Conservation (phyloP, 75 land plant genomes). For the Azolla pinnata region DNA sequence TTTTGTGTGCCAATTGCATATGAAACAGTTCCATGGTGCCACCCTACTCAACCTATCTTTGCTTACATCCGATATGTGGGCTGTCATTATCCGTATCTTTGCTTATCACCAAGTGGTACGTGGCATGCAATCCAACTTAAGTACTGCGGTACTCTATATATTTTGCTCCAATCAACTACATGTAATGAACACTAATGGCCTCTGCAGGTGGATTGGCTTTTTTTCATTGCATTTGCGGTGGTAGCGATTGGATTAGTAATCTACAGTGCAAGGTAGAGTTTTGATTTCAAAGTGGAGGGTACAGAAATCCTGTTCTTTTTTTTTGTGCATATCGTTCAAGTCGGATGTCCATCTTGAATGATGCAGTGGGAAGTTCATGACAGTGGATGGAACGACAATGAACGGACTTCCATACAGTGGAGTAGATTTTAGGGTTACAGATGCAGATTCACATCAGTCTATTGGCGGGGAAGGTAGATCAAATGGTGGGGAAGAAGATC, state of each 20-base stretch:
- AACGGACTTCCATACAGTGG: no score
- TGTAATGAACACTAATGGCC: background rate
- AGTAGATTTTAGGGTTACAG: no score
- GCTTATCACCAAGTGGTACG: slow-evolving; percentile 74
- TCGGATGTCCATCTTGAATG: no score
- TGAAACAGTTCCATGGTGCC: slow-evolving; percentile 65
- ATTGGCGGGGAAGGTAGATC: no score
- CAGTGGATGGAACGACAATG: no score
- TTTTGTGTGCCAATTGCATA: background rate
- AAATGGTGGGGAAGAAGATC: no score
- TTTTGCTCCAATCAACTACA: background rate
- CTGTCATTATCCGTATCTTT: slow-evolving; percentile 74
- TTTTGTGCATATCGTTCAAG: no score
- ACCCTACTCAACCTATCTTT: slow-evolving; percentile 86
- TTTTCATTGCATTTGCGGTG: slow-evolving; percentile 68
- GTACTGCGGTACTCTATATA: background rate
- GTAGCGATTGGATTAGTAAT: slow-evolving; percentile 66
- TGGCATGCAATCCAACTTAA: background rate
- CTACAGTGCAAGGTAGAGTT: slow-evolving; percentile 46
- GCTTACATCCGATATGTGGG: slow-evolving; percentile 99
- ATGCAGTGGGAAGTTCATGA: no score
- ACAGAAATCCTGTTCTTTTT: no score
- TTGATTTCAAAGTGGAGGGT: background rate
- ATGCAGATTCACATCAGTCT: no score
- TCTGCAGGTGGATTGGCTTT: slow-evolving; percentile 87